phyloP scores from a whole-genome alignment of 2,329 filamentous ascomycete species.

The Paecilomyces niveus region DNA sequence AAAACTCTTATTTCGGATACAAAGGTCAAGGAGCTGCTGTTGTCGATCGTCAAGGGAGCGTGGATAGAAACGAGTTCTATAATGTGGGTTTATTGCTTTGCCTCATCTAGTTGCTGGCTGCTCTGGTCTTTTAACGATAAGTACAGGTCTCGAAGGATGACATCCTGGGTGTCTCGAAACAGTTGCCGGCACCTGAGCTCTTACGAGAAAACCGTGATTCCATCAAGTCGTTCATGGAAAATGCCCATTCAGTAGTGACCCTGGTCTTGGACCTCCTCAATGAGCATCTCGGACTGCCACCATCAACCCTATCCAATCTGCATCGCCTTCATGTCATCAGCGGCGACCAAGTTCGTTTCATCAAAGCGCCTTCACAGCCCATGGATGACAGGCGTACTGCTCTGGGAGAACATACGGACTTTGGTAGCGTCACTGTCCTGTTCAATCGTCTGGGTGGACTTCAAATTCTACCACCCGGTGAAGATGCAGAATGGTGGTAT shows the following conservation, averaged over 20 bases:
- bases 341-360: constrained; percentile 50
- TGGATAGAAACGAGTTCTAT: constrained; percentile 49
- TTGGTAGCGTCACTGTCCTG: constrained; percentile 49
- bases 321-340: constrained; percentile 38
- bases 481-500: constrained; percentile 43
- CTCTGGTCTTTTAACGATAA: neutral
- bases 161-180: constrained; percentile 33
- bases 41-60: constrained; percentile 42
- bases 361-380: constrained; percentile 43
- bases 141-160: constrained; percentile 46
- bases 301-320: constrained; percentile 36
- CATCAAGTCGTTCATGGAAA: constrained; percentile 38
- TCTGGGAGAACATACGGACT: constrained; percentile 51
- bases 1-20: constrained; percentile 49
- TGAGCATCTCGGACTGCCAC: constrained; percentile 34
- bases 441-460: constrained; percentile 52
- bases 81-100: constrained; percentile 33
- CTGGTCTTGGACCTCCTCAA: constrained; percentile 41
- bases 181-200: constrained; percentile 37
- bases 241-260: constrained; percentile 40
- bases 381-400: constrained; percentile 35
- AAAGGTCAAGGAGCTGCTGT: constrained; percentile 42
- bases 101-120: neutral
- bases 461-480: constrained; percentile 42
- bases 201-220: constrained; percentile 28